Evolutionary conservation across 768 basidiomycete species (phyloP).

Genomic region (Boletus pseudo-olivaceus): DNA sequence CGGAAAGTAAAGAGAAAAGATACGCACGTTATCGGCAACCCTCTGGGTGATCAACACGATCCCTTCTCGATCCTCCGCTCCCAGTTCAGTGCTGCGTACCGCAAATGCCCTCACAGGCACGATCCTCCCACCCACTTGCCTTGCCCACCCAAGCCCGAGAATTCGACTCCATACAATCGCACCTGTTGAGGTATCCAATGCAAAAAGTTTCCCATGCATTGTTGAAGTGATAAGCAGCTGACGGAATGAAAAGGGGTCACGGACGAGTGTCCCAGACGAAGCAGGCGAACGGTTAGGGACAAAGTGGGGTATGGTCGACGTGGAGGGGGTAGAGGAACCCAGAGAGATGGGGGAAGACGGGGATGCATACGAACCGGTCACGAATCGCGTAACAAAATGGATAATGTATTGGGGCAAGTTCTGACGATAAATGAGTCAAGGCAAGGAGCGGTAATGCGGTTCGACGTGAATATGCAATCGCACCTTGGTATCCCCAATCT

Average conservation of each 20-base stretch:
- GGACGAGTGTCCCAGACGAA: slow-evolving; percentile 41
- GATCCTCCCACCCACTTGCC: slow-evolving; percentile 50
- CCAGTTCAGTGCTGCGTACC: slow-evolving; percentile 31
- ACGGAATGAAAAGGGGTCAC: slow-evolving; percentile 84
- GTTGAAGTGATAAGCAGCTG: slow-evolving; percentile 79
- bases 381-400: slow-evolving; percentile 68
- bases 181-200: slow-evolving; percentile 77
- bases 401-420: slow-evolving; percentile 66
- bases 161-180: slow-evolving; percentile 76
- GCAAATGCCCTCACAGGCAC: slow-evolving; percentile 61
- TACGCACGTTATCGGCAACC: slow-evolving; percentile 56
- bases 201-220: slow-evolving; percentile 70
- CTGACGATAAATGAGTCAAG: slow-evolving; percentile 33
- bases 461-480: background rate
- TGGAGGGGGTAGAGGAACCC: background rate
- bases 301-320: slow-evolving; percentile 17
- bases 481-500: slow-evolving; percentile 60
- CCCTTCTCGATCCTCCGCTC: slow-evolving; percentile 38
- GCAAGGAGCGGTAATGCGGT: background rate
- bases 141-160: slow-evolving; percentile 70
- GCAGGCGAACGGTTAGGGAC: slow-evolving; percentile 25
- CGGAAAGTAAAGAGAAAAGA: background rate
- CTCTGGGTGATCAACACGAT: slow-evolving; percentile 63
- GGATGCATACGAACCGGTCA: slow-evolving; percentile 61
- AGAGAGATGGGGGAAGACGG: slow-evolving; percentile 35